A percentile compares a stretch with the other conserved stretches of the same genome.
Conservation (phyloP, 345 rosid species). For the Citrus medica region DNA sequence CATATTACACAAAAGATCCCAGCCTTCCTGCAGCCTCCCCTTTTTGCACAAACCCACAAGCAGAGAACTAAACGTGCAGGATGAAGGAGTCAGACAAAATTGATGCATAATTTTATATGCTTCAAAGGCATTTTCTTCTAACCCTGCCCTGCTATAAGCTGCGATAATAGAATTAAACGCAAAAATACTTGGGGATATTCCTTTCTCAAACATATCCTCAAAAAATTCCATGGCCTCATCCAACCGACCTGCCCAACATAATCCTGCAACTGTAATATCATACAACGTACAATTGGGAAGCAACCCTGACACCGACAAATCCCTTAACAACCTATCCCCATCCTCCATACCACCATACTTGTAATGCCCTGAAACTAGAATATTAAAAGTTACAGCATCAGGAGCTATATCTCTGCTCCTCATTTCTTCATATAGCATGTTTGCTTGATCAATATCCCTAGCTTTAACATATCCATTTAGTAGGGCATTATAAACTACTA, state of each 20-base stretch:
- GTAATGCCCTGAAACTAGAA: conserved; percentile 56
- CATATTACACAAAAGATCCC: conserved; percentile 50
- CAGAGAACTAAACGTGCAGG: conserved; percentile 60
- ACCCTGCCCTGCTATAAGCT: conserved; percentile 50
- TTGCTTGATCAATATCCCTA: conserved; percentile 52
- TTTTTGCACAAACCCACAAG: conserved; percentile 58
- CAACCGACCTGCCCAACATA: conserved; percentile 65
- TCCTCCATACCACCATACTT: conserved; percentile 55
- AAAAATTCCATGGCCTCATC: conserved; percentile 49
- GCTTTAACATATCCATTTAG: conserved; percentile 72
- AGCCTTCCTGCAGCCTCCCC: conserved; percentile 50
- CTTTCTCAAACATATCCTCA: conserved; percentile 53
- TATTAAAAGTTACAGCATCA: conserved; percentile 65
- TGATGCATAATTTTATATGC: conserved; percentile 45
- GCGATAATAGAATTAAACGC: conserved; percentile 68
- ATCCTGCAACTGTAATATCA: conserved; percentile 54
- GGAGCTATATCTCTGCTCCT: conserved; percentile 45
- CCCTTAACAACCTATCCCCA: conserved; percentile 45
- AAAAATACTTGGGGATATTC: conserved; percentile 46
- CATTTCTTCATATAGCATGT: conserved; percentile 57
- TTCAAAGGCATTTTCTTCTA: conserved; percentile 47
- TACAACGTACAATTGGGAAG: conserved; percentile 35
- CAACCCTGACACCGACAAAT: conserved; percentile 28
- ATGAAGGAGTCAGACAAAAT: conserved; percentile 51
- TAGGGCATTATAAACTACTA: conserved; percentile 49